Conservation (phyloP, 495 filamentous ascomycete species). For the Chaetomium cochliodes region DNA sequence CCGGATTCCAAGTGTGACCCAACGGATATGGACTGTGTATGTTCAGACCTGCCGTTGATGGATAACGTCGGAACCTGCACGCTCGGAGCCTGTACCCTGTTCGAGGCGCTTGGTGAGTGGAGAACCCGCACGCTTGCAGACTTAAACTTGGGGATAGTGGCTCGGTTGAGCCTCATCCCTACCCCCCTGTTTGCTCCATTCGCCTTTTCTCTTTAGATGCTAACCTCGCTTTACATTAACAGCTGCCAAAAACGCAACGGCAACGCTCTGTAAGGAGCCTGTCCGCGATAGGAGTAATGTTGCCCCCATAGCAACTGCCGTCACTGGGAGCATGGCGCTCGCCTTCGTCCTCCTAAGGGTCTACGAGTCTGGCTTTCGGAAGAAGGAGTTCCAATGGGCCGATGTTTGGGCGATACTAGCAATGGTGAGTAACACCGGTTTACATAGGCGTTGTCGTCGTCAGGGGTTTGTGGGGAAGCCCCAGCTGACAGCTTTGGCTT, state of each 20-base stretch:
- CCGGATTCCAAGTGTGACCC: background rate
- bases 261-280: slow-evolving; percentile 4
- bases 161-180: no score
- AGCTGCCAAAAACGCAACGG: slow-evolving; percentile 4
- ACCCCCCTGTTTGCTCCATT: no score
- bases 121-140: no score
- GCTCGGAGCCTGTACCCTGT: background rate
- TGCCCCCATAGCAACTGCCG: background rate
- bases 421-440: background rate
- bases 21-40: background rate
- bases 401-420: background rate
- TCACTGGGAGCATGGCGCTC: background rate
- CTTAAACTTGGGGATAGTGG: no score
- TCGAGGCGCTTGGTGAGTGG: background rate
- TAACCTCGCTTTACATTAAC: background rate
- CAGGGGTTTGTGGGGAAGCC: background rate
- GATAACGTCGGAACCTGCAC: background rate
- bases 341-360: background rate
- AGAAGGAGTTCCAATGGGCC: background rate
- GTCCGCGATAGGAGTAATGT: background rate
- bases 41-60: background rate
- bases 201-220: background rate
- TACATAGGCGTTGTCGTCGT: background rate
- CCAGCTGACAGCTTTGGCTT: background rate
- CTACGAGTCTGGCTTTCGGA: background rate